phyloP scores from a whole-genome alignment of 371 early-diverging fungal species.

The Fennellomyces sp. region DNA sequence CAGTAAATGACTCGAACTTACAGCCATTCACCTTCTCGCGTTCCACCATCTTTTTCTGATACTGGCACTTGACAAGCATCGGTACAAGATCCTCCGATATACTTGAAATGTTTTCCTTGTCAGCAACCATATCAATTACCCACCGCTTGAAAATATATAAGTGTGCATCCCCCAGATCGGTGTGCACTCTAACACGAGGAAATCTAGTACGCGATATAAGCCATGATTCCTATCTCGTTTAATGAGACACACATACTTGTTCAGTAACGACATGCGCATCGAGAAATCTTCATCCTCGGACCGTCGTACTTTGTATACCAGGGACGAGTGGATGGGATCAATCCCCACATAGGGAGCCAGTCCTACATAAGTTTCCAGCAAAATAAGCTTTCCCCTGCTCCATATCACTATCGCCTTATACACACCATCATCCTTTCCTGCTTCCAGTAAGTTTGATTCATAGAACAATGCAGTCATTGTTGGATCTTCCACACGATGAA shows the following conservation, averaged over 20 bases:
- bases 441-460: slow-evolving; percentile 65
- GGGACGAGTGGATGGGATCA: slow-evolving; percentile 71
- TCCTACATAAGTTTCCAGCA: slow-evolving; percentile 19
- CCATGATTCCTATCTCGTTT: background rate
- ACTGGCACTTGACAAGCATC: slow-evolving; percentile 78
- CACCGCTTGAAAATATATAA: slow-evolving; percentile 89
- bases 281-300: slow-evolving; percentile 72
- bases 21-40: slow-evolving; percentile 70
- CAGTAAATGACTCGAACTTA: slow-evolving; percentile 44
- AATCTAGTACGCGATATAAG: slow-evolving; percentile 45
- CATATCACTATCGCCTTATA: background rate
- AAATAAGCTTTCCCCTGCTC: background rate
- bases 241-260: slow-evolving; percentile 43
- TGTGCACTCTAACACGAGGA: slow-evolving; percentile 74
- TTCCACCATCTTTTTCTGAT: slow-evolving; percentile 68
- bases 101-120: slow-evolving; percentile 71
- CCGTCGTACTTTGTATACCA: slow-evolving; percentile 66
- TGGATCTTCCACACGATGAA: slow-evolving; percentile 76
- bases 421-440: slow-evolving; percentile 62
- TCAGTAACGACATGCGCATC: slow-evolving; percentile 74
- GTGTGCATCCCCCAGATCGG: slow-evolving; percentile 85
- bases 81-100: slow-evolving; percentile 87
- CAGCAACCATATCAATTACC: slow-evolving; percentile 82
- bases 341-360: slow-evolving; percentile 77
- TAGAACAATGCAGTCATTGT: slow-evolving; percentile 81